Percentiles rank a stretch among this genome's conserved stretches.
phyloP scores from a whole-genome alignment of 2,329 filamentous ascomycete genomes.

The Colletotrichum sp. region DNA sequence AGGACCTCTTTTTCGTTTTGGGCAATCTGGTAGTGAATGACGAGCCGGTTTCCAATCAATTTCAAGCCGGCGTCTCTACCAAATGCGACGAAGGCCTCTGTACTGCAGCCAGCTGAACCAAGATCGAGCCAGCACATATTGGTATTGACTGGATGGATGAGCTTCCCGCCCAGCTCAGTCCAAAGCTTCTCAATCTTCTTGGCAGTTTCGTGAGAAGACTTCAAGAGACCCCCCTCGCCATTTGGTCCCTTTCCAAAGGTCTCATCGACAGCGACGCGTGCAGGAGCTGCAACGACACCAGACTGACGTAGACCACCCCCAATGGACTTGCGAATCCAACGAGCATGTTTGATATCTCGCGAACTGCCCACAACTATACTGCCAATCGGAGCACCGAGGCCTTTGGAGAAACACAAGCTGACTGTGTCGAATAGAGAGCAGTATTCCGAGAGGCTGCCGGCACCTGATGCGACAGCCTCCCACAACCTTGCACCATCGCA shows the following conservation, averaged over 20 bases:
- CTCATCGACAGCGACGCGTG: constrained; percentile 67
- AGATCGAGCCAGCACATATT: constrained; percentile 92
- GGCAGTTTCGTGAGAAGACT: constrained; percentile 65
- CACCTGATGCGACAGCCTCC: constrained; percentile 78
- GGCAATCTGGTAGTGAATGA: constrained; percentile 66
- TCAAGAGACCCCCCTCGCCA: constrained; percentile 61
- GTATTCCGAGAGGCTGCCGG: constrained; percentile 70
- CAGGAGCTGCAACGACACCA: constrained; percentile 74
- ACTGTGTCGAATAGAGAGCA: constrained; percentile 75
- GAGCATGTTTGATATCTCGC: constrained; percentile 40
- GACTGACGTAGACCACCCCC: constrained; percentile 78
- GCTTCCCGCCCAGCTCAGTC: constrained; percentile 70
- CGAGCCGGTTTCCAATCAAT: constrained; percentile 44
- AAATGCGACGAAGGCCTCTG: constrained; percentile 41
- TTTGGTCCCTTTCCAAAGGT: constrained; percentile 43
- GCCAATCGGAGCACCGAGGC: constrained; percentile 80
- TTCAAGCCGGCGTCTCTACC: constrained; percentile 47
- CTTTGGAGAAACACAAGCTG: constrained; percentile 82
- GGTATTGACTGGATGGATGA: constrained; percentile 77
- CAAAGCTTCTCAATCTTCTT: constrained; percentile 72
- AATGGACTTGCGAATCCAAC: constrained; percentile 68
- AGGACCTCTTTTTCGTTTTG: constrained; percentile 65
- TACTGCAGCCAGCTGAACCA: constrained; percentile 56
- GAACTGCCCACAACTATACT: constrained; percentile 69
- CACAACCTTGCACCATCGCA: constrained; percentile 82